Conservation (phyloP, 495 filamentous ascomycete genomes). For the Penicillium desertorum region DNA sequence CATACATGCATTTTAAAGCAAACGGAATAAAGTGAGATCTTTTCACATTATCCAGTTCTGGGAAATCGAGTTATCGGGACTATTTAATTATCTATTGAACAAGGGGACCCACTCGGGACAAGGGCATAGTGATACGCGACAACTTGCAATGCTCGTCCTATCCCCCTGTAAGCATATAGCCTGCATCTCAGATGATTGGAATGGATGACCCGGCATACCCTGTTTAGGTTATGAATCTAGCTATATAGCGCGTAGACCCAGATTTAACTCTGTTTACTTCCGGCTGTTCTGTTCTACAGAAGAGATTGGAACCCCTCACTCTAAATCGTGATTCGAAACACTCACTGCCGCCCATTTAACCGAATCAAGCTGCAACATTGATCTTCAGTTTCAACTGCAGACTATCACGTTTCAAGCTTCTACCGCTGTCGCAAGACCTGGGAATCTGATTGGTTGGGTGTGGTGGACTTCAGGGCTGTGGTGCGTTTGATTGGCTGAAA, state of each 20-base stretch:
- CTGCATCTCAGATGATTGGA: slow-evolving; percentile 19
- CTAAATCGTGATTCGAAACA: background rate
- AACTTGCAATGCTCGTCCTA: slow-evolving; percentile 1
- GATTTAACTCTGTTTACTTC: too few relatives aligned
- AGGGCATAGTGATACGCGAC: slow-evolving; percentile 5
- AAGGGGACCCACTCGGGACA: background rate
- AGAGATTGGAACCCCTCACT: background rate
- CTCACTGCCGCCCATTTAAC: background rate
- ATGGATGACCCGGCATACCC: slow-evolving; percentile 27
- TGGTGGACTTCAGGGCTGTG: slow-evolving; percentile 16
- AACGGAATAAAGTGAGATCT: background rate
- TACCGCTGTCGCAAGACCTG: slow-evolving; percentile 8
- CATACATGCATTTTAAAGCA: background rate
- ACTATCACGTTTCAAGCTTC: slow-evolving; percentile 36
- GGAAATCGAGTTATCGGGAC: background rate
- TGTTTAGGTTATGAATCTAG: slow-evolving; percentile 14
- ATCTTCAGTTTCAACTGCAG: slow-evolving; percentile 34
- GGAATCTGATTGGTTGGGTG: slow-evolving; percentile 30
- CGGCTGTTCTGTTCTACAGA: background rate
- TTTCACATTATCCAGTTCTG: background rate
- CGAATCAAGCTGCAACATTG: slow-evolving; percentile 25
- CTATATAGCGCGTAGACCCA: slow-evolving; percentile 23
- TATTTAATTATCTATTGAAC: background rate
- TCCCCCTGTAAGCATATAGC: background rate
- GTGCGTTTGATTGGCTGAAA: slow-evolving; percentile 22